Evolutionary conservation across 208 protist species (phyloP), one percentile per base, ranked within the genome.

Genomic region (Acanthamoeba sp.): DNA sequence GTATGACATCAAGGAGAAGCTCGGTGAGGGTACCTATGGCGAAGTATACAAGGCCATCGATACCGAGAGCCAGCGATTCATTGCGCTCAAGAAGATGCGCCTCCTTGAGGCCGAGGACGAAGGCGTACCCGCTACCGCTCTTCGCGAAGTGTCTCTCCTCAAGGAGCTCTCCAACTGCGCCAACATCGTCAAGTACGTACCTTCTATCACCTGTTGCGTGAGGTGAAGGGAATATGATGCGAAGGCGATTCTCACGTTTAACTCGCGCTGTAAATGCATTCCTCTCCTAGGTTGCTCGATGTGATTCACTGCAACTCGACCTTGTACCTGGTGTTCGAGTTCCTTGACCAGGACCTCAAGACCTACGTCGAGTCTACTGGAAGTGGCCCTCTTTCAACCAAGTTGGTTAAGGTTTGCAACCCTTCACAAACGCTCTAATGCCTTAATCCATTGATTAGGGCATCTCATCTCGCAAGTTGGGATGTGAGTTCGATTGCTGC

Each of bases 1-100:
- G 62, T 93, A 93, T 64, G 89, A 93, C n/a, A 93, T 93, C 89
- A 93, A 93, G 89, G 97, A 98, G 62, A 98, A 98, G 95, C 95
- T 98, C 50, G 98, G 98, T 32, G 97, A 98, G 91, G 98, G 98
- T 38, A 99, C 98, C 6, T 99, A 99, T 92, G 98, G 98, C 59
- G 96, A 98, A 36, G 98, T 99, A 1, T 98, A 98, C 95, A 99
- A 99, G 95, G 98, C 97, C 18, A 88, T 95, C 38, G 59, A 96
- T 90, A 36, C 40, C 9, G 76, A 62, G 22, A 94, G 36, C 40
- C 57, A 82, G 64, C 94, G 97, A 27, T 89, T 98, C 84, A 97
- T 99, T 16, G 98, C 98, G 7, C 80, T 99, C 9, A 99, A 99
- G 90, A 96, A 96, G 59, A 98, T 99, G 52, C 92, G 97, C 40